A percentile compares a stretch with the other conserved stretches of the same genome.
phyloP scores from a whole-genome alignment of 148 eudicot species.

The Rhododendron ovatum region DNA sequence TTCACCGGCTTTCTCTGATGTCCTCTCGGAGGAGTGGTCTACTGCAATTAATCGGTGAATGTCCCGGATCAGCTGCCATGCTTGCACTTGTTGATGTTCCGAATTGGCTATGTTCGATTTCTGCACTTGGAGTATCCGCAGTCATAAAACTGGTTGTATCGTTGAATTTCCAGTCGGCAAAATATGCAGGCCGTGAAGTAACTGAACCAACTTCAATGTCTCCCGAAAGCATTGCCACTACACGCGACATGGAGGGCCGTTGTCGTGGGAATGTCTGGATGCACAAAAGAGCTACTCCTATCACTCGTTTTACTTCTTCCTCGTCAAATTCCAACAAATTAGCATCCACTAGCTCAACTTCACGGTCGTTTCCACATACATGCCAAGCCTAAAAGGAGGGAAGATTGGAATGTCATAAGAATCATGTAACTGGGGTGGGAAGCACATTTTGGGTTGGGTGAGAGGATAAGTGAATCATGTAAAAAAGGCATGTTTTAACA shows the following conservation, averaged over 20 bases:
- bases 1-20: conserved; percentile 19
- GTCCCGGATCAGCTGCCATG: conserved; percentile 5
- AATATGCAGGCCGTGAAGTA: conserved; percentile 71
- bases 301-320: conserved; percentile 58
- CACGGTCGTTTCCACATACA: conserved; percentile 50
- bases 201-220: conserved; percentile 51
- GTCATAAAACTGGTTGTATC: conserved; percentile 43
- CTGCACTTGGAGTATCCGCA: conserved; percentile 10
- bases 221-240: conserved; percentile 75
- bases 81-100: conserved; percentile 22
- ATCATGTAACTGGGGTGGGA: background rate
- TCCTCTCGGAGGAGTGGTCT: background rate
- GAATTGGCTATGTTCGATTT: background rate
- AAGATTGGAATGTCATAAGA: background rate
- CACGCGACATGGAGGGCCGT: conserved; percentile 90
- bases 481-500: too few relatives aligned
- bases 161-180: conserved; percentile 62
- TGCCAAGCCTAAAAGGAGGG: conserved; percentile 52
- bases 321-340: conserved; percentile 39
- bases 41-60: conserved; percentile 22
- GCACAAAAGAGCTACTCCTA: conserved; percentile 68
- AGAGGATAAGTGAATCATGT: background rate
- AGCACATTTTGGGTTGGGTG: background rate
- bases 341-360: conserved; percentile 54
- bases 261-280: conserved; percentile 71